Evolutionary conservation across 1,139 yeast species (phyloP), one percentile per base, ranked within the genome.

Genomic region (Lodderomyces theae): DNA sequence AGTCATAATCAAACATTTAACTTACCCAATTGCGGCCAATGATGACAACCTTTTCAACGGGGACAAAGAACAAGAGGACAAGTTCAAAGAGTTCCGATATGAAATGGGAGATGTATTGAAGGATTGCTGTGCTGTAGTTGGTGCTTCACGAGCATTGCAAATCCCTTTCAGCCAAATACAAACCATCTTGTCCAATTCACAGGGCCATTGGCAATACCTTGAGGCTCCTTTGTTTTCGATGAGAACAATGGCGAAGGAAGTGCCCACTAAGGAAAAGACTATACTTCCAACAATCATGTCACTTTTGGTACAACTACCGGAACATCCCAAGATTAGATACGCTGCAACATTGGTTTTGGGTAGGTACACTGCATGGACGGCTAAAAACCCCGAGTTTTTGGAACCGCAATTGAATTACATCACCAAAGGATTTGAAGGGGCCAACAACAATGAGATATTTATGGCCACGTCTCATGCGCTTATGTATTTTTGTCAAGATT

Each of bases 61-160:
- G 28, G 83, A 81, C 53, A 74, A 74, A 47, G 97, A 89, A 60
- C 86, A 80, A 44, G 96, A 89, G 58, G 99, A 92, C 56, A 87
- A 87, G 59, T 94, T 94, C 60, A 82, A 87, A 54, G 95, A 88
- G 42, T 92, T 90, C 63, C 74, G 99, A 54, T 94, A 92, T 62
- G 96, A 89, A 47, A 87, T 92, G 86, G 97, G 97, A 23, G 97
- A 92, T 59, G 96, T 92, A 10, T 69, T 94, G 48, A 94, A 92
- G 57, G 96, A 90, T 59, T 89, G 97, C 63, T 87, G 97, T 52
- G 86, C 87, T 1, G 90, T 92, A 2, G 81, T 87, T 32, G 97
- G 97, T 0, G 75, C 95, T 2, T 66, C 78, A 4, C 69, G 63
- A 33, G 89, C 96, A 0, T 68, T 94, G 26, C 63, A 65, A 34